Evolutionary conservation across 2,329 filamentous ascomycete genomes (phyloP).

Genomic region (Macrophomina pseudophaseolina): DNA sequence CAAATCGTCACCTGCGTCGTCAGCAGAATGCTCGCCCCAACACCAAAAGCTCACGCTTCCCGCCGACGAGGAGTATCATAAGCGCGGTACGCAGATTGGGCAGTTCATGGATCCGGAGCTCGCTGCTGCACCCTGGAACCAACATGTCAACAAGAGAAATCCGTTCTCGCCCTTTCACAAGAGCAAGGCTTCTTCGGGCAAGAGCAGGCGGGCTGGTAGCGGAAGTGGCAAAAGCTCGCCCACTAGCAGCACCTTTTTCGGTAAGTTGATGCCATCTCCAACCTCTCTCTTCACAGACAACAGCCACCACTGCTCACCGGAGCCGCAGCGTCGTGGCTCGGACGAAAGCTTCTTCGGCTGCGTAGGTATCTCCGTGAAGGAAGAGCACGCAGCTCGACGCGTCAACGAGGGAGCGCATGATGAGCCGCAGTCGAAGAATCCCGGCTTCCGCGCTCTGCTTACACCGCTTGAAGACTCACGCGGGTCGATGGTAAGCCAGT

Average conservation of each 20-base stretch:
- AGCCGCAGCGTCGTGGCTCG: neutral
- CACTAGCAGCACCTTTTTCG: neutral
- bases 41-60: neutral
- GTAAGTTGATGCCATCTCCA: constrained; percentile 17
- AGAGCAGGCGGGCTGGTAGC: neutral
- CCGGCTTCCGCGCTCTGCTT: neutral
- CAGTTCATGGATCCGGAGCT: neutral
- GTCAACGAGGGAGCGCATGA: neutral
- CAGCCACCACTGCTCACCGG: neutral
- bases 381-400: constrained; percentile 1
- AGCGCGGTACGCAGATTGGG: constrained; percentile 1
- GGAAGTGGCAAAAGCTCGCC: neutral
- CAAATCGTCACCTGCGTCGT: neutral
- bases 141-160: constrained; percentile 10
- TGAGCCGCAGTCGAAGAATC: neutral
- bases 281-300: neutral
- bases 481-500: neutral
- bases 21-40: neutral
- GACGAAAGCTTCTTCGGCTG: constrained; percentile 22
- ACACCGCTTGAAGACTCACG: neutral
- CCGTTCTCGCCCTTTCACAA: neutral
- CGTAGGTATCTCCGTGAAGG: constrained; percentile 6
- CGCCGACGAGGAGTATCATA: neutral
- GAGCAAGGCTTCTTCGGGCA: neutral
- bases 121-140: constrained; percentile 8